Conservation (phyloP, 345 rosid genomes). For the Diplotaxis tenuifolia region DNA sequence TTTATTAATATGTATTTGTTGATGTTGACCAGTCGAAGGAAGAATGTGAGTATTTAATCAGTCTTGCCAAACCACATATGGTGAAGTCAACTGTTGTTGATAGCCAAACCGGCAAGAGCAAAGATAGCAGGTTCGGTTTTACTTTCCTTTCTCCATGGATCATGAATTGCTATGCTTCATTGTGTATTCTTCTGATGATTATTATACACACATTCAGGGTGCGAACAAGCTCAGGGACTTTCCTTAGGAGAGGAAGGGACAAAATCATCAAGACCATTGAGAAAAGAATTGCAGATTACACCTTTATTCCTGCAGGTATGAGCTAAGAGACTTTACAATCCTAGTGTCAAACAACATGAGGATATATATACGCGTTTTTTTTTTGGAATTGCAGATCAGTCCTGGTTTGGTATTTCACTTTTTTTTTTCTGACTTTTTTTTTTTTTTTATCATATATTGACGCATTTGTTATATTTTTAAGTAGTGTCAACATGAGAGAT, state of each 20-base stretch:
- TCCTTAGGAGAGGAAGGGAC: conserved; percentile 72
- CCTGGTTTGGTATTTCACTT: too few relatives aligned
- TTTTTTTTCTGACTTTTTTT: too few relatives aligned
- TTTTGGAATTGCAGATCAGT: too few relatives aligned
- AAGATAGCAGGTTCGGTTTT: conserved; percentile 85
- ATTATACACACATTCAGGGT: conserved; percentile 47
- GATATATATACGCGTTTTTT: too few relatives aligned
- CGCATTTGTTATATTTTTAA: not conserved
- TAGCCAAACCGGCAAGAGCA: conserved; percentile 76
- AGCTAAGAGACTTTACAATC: too few relatives aligned
- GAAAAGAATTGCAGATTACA: conserved; percentile 85
- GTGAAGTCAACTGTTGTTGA: conserved; percentile 86
- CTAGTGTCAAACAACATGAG: too few relatives aligned
- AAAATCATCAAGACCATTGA: conserved; percentile 60
- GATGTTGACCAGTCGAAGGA: conserved; percentile 62
- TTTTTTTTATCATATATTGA: too few relatives aligned
- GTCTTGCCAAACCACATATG: conserved; percentile 85
- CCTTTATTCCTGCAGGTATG: conserved; percentile 75
- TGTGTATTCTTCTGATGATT: too few relatives aligned
- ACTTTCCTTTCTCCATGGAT: conserved; percentile 8
- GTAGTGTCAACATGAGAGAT: conserved; percentile 1
- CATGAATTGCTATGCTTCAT: not conserved
- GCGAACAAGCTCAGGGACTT: conserved; percentile 92
- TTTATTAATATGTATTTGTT: not conserved
- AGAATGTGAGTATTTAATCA: conserved; percentile 84